Evolutionary conservation across 371 early-diverging fungal species (phyloP).

Genomic region (Mucor indicus): DNA sequence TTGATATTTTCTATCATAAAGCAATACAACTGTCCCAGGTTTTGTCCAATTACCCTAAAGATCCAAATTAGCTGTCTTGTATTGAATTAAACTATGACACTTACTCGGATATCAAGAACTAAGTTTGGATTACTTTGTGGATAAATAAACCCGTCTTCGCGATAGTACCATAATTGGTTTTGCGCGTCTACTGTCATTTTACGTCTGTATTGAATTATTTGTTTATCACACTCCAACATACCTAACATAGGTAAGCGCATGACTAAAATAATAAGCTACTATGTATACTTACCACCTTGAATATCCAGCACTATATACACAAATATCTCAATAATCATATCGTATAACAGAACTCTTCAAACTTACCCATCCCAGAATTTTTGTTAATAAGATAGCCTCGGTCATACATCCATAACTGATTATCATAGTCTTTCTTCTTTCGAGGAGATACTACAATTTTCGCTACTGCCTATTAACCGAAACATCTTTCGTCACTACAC

Average conservation of each 20-base stretch:
- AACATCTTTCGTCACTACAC: neutral
- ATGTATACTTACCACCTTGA: constrained; percentile 30
- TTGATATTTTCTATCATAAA: constrained; percentile 44
- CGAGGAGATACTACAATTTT: constrained; percentile 40
- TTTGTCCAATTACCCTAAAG: constrained; percentile 47
- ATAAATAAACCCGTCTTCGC: constrained; percentile 49
- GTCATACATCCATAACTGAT: constrained; percentile 32
- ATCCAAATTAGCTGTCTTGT: neutral
- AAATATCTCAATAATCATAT: neutral
- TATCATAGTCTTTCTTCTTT: constrained; percentile 32
- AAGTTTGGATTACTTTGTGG: constrained; percentile 44
- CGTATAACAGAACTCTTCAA: neutral
- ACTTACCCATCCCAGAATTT: constrained; percentile 27
- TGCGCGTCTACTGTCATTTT: constrained; percentile 46
- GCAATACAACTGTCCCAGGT: constrained; percentile 39
- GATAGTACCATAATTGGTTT: constrained; percentile 50
- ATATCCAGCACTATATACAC: constrained; percentile 36
- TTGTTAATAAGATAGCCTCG: constrained; percentile 22
- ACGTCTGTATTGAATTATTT: constrained; percentile 45
- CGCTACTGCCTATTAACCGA: constrained; percentile 28
- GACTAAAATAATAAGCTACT: neutral
- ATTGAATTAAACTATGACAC: neutral
- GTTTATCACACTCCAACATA: constrained; percentile 37
- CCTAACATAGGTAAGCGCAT: too few species aligned
- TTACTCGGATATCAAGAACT: constrained; percentile 45